phyloP scores from a whole-genome alignment of 2,329 filamentous ascomycete genomes.

The Trichoderma semiorbis region DNA sequence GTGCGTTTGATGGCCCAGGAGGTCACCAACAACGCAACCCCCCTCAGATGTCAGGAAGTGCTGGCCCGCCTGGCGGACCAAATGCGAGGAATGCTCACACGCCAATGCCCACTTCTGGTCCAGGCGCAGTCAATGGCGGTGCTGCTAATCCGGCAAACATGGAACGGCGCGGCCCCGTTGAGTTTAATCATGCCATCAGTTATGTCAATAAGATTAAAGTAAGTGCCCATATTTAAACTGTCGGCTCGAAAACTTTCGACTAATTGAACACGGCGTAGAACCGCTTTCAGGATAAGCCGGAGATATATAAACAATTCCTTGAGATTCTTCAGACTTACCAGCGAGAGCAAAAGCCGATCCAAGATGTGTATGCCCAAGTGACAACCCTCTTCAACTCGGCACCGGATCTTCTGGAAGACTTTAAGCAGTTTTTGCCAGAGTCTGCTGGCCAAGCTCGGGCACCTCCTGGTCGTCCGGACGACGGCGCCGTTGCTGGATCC shows the following conservation, averaged over 20 bases:
- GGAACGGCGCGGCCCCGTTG: slow-evolving; percentile 89
- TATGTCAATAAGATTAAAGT: slow-evolving; percentile 99
- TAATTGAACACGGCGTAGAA: slow-evolving; percentile 56
- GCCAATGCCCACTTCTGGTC: slow-evolving; percentile 54
- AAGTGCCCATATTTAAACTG: slow-evolving; percentile 30
- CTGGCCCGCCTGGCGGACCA: slow-evolving; percentile 39
- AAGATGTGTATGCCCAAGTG: slow-evolving; percentile 96
- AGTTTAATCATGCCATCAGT: slow-evolving; percentile 98
- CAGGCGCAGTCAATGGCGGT: slow-evolving; percentile 59
- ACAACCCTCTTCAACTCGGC: slow-evolving; percentile 91
- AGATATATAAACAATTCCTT: slow-evolving; percentile 98
- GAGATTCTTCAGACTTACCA: slow-evolving; percentile 98
- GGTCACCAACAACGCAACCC: slow-evolving; percentile 32
- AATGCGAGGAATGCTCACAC: slow-evolving; percentile 54
- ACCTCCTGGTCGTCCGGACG: slow-evolving; percentile 58
- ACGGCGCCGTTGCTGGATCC: slow-evolving; percentile 38
- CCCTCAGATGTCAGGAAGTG: slow-evolving; percentile 27
- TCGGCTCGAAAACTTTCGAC: not conserved
- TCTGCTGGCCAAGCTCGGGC: slow-evolving; percentile 59
- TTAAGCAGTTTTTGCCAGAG: slow-evolving; percentile 97
- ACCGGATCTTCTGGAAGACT: slow-evolving; percentile 92
- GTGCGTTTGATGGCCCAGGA: slow-evolving; percentile 31
- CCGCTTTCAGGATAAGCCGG: slow-evolving; percentile 90
- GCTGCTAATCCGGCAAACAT: slow-evolving; percentile 58
- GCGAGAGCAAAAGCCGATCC: slow-evolving; percentile 94